These are phyloP conservation scores for Pneumocystis murina DNA, from an alignment of 1,139 yeast species.

Conservation along the genomic window DNA sequence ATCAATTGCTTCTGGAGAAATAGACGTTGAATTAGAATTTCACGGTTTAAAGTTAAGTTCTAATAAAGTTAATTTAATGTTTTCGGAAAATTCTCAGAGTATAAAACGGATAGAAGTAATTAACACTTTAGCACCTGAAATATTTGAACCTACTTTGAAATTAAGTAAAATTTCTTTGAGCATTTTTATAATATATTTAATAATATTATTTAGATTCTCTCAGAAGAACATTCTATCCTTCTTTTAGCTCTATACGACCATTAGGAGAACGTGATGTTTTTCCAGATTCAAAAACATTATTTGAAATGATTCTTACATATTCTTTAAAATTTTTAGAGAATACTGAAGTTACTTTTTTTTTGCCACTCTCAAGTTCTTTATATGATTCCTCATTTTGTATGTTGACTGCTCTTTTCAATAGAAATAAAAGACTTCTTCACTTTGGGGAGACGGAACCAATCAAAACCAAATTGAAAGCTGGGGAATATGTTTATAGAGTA, in stretches of 20 bases:
- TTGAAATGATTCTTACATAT: constrained; percentile 9
- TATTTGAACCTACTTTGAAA: constrained; percentile 9
- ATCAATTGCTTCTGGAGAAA: constrained; percentile 6
- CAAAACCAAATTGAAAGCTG: constrained; percentile 8
- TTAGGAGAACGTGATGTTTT: constrained; percentile 12
- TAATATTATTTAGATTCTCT: neutral
- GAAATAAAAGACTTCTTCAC: constrained; percentile 9
- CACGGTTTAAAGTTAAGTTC: constrained; percentile 9
- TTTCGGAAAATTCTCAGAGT: constrained; percentile 6
- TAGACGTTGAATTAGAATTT: constrained; percentile 9
- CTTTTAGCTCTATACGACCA: constrained; percentile 5
- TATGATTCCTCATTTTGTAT: constrained; percentile 12
- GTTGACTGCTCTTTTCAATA: constrained; percentile 9
- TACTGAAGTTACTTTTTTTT: constrained; percentile 4
- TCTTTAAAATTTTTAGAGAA: constrained; percentile 5
- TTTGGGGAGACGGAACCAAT: constrained; percentile 9
- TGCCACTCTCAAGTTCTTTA: constrained; percentile 9
- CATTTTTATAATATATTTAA: neutral
- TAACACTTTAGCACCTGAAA: constrained; percentile 4
- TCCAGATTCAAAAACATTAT: constrained; percentile 9
- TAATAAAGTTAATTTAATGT: constrained; percentile 1
- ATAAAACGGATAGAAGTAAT: constrained; percentile 6
- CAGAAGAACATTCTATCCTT: constrained; percentile 7
- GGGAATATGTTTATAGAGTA: constrained; percentile 5
- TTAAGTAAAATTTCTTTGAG: constrained; percentile 3